Base-by-base conservation (phyloP, 768 basidiomycete genomes). In the Psilocybe azurescens region DNA sequence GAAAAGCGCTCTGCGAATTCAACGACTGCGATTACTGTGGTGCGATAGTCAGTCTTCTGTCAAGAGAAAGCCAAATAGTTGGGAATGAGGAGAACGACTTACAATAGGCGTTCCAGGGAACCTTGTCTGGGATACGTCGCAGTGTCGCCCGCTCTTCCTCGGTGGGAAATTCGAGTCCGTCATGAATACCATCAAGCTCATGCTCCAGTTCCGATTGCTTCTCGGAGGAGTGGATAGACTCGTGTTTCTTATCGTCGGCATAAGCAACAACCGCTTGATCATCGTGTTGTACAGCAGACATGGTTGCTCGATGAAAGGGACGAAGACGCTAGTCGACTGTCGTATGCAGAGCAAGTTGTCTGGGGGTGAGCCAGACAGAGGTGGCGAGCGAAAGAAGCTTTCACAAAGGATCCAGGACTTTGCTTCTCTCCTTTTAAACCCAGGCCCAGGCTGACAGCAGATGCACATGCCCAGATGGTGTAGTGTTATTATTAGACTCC, bases 1-100 rank as follows among this genome's bases (percentile, higher is more conserved):
- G 90, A 91, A 74, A 92, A 92, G 13, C 90, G 86, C 69, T 92
- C 91, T 3, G 87, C 88, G 46, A 90, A 73, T 71, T 91, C 89
- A 32, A 90, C 79, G 33, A 88, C 30, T 9, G 87, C 89, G 56
- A 91, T 88, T 56, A 88, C 87, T 89, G 56, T 10, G 51, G 28
- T 14, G 47, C 58, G 57, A 30, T 5, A 18, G 30, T 28, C 38
- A 39, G n/a, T 28, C 16, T 14, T 16, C 55, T 29, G 13, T 56
- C 30, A 29, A 54, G 51, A 59, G 46, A 8, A 49, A 36, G 29
- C 1, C 1, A 47, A n/a, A 39, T 38, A 29, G 28, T 53, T 28
- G 53, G 11, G 70, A 54, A 49, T 32, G n/a, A 20, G 29, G 8
- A 29, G 49, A 29, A 24, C 36, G 20, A 71, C 79, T 65, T 56